Evolutionary conservation across 768 basidiomycete genomes (phyloP).

Genomic region (Pisolithus sp.): DNA sequence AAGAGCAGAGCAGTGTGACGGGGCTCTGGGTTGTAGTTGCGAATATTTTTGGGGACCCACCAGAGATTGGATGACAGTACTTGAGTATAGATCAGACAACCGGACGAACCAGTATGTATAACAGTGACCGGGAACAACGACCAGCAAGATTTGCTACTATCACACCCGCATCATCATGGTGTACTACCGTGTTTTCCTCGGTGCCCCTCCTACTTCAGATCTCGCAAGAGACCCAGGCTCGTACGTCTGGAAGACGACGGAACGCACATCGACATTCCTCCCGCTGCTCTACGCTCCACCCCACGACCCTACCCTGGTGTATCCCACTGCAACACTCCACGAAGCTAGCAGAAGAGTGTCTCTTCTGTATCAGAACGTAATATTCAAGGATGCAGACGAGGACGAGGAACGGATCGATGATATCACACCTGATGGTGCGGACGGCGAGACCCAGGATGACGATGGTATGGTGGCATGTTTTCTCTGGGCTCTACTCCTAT

Average conservation of each 20-base stretch:
- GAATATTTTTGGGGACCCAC: too few species aligned
- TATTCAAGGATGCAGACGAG: slow-evolving; percentile 48
- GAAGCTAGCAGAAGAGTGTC: slow-evolving; percentile 68
- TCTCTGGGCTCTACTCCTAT: not conserved
- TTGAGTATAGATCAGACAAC: too few species aligned
- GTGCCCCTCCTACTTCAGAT: slow-evolving; percentile 35
- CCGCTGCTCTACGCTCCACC: slow-evolving; percentile 14
- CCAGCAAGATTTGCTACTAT: too few species aligned
- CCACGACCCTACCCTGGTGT: slow-evolving; percentile 19
- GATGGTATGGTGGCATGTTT: slow-evolving; percentile 6
- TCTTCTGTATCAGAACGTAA: slow-evolving; percentile 60
- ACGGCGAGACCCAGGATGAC: slow-evolving; percentile 9
- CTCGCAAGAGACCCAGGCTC: slow-evolving; percentile 27
- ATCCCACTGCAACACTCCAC: slow-evolving; percentile 56
- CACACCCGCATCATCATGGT: slow-evolving; percentile 11
- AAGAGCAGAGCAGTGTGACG: too few species aligned
- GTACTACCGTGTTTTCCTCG: slow-evolving; percentile 48
- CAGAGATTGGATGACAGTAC: too few species aligned
- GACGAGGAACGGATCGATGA: slow-evolving; percentile 26
- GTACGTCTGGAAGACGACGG: slow-evolving; percentile 41
- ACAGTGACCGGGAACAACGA: too few species aligned
- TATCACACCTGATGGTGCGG: slow-evolving; percentile 16
- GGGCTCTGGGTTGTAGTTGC: too few species aligned
- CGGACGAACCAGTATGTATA: too few species aligned
- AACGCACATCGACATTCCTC: not conserved